Evolutionary conservation across 2,329 filamentous ascomycete genomes (phyloP), one percentile per base, ranked within the genome.

Genomic region (Teratosphaeria gauchensis): DNA sequence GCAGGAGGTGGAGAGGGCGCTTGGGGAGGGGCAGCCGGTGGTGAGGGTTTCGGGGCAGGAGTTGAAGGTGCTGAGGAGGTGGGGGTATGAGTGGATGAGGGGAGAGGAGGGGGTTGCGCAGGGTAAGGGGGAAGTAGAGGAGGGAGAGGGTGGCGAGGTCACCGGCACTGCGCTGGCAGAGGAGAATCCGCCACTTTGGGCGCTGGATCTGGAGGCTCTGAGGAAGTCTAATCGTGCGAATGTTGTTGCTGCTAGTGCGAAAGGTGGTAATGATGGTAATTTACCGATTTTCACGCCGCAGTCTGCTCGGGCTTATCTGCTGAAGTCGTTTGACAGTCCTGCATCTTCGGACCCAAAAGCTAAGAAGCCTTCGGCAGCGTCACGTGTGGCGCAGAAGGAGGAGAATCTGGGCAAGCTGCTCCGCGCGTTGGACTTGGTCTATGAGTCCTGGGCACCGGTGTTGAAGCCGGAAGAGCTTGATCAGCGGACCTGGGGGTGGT

Each of bases 401-500:
- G 79, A 82, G 58, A 91, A 90, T 65, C 75, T 94, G 1, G 84
- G 83, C 0, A 74, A 86, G 58, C 72, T 95, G 2, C 77, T 95
- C 0, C 86, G 83, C 3, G 85, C 88, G 0, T 75, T 95, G 58
- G 82, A 91, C 61, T 70, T 90, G 21, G 71, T 95, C 1, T 91
- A 84, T 66, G 78, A 80, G 53, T 92, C 89, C 61, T 95, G 90
- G 91, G 79, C 80, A 0, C 74, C 77, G n/a, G 79, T 83, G 32
- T 71, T 95, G 35, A 78, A 74, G 30, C 74, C 75, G 3, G 77
- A 81, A 16, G 89, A 95, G 66, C 76, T 95, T 56, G 89, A 95
- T 69, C 80, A 80, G 61, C 82, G 85, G 60, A 88, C 89, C 19
- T 95, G 90, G 89, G 77, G 77, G 11, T 95, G 90, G 90, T 95